phyloP scores from a whole-genome alignment of 2,329 filamentous ascomycete species.

The Ustulina deusta region DNA sequence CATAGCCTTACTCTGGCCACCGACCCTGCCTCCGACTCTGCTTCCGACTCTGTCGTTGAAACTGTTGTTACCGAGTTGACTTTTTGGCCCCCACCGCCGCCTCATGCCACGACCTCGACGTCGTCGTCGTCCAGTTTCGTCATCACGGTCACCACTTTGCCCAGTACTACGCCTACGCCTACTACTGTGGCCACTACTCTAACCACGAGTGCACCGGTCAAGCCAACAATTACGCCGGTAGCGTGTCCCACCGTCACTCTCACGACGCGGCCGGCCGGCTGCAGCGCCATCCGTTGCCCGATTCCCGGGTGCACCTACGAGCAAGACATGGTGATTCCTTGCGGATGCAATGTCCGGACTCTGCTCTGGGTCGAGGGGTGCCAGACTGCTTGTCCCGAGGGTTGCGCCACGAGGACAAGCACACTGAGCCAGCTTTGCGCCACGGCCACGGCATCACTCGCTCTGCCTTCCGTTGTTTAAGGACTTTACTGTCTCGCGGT shows the following conservation, averaged over 20 bases:
- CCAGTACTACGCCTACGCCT: too few relatives aligned
- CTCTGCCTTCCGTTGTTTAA: slow-evolving; percentile 4
- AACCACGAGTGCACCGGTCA: not conserved
- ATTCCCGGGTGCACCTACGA: slow-evolving; percentile 52
- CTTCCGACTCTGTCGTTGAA: not conserved
- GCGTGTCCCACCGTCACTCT: slow-evolving; percentile 53
- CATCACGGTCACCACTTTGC: slow-evolving; percentile 47
- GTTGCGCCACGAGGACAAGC: slow-evolving; percentile 51
- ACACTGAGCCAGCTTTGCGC: slow-evolving; percentile 49
- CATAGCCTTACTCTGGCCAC: slow-evolving; percentile 16
- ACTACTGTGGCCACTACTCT: too few relatives aligned
- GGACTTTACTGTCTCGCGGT: not conserved
- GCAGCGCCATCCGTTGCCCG: slow-evolving; percentile 52
- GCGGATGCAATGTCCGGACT: slow-evolving; percentile 53
- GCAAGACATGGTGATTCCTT: slow-evolving; percentile 50
- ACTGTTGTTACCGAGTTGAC: not conserved
- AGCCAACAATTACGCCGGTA: slow-evolving; percentile 27
- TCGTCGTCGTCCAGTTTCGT: slow-evolving; percentile 38
- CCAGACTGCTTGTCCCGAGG: slow-evolving; percentile 50
- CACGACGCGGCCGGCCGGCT: slow-evolving; percentile 52
- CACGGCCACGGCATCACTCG: slow-evolving; percentile 2
- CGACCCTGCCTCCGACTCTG: slow-evolving; percentile 4
- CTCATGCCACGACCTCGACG: slow-evolving; percentile 10
- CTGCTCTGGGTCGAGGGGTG: slow-evolving; percentile 53
- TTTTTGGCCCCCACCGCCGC: slow-evolving; percentile 13